These are phyloP conservation scores for Mycena pura DNA, from an alignment of 768 basidiomycete species.

Conservation along the genomic window DNA sequence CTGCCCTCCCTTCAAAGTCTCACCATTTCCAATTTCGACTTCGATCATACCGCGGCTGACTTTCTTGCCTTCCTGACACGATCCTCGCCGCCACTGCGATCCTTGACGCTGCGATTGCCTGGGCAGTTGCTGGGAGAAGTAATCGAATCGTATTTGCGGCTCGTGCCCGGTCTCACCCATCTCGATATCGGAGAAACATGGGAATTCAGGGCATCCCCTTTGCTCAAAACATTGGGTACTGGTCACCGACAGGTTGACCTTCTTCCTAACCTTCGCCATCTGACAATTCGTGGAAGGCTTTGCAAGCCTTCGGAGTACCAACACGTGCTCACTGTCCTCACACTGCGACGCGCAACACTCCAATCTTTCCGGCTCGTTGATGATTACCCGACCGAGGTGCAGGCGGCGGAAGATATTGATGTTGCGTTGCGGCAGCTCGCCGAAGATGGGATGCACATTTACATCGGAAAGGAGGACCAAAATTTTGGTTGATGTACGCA, in stretches of 20 bases:
- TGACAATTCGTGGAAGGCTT: not conserved
- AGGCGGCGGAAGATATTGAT: not conserved
- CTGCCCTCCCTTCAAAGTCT: not conserved
- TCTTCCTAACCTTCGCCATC: constrained; percentile 6
- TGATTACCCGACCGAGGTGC: too few relatives aligned
- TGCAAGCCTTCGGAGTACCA: not conserved
- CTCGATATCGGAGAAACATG: not conserved
- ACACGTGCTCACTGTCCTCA: not conserved
- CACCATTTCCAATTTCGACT: not conserved
- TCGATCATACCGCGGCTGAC: not conserved
- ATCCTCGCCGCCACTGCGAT: not conserved
- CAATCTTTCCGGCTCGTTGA: not conserved
- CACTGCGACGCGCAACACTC: not conserved
- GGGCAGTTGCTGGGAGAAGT: not conserved
- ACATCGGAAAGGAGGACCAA: not conserved
- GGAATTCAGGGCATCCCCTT: too few relatives aligned
- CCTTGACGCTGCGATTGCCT: not conserved
- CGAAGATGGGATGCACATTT: not conserved
- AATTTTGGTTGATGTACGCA: not conserved
- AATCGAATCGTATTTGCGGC: not conserved
- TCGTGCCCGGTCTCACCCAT: not conserved
- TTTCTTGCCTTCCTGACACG: not conserved
- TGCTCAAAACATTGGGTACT: too few relatives aligned
- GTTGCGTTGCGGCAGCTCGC: not conserved
- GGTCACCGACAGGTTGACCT: not conserved